Evolutionary conservation across 495 filamentous ascomycete species (phyloP).

Genomic region (Cudoniella acicularis): DNA sequence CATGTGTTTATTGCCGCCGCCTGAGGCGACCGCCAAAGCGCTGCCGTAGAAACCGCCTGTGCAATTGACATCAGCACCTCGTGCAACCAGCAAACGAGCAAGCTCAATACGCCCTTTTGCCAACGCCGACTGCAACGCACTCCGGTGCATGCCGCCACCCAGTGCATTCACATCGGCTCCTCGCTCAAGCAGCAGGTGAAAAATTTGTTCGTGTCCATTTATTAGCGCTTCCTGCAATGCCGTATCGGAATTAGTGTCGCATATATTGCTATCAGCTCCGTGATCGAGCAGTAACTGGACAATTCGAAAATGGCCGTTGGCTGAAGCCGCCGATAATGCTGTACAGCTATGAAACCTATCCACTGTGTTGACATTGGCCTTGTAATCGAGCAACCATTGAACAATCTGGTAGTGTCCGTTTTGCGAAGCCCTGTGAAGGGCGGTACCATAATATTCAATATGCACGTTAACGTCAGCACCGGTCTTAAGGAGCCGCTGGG

Average conservation of each 20-base stretch:
- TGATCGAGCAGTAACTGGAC: constrained; percentile 4
- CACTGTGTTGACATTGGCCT: background rate
- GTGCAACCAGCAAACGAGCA: constrained; percentile 22
- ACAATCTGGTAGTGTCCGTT: background rate
- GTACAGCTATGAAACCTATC: constrained; percentile 1
- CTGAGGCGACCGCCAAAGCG: constrained; percentile 27
- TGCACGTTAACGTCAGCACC: constrained; percentile 26
- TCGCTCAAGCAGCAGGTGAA: constrained; percentile 23
- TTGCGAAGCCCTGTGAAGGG: background rate
- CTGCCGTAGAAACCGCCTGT: constrained; percentile 13
- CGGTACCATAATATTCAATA: background rate
- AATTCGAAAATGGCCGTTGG: background rate
- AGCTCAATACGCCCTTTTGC: constrained; percentile 1
- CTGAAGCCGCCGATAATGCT: constrained; percentile 4
- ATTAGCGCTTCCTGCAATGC: constrained; percentile 25
- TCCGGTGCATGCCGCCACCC: constrained; percentile 7
- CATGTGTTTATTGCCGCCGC: constrained; percentile 17
- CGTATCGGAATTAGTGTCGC: constrained; percentile 12
- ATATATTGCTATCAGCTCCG: constrained; percentile 6
- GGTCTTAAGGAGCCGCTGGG: constrained; percentile 1
- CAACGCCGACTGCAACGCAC: constrained; percentile 25
- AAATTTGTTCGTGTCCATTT: constrained; percentile 8
- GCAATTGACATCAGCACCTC: constrained; percentile 20
- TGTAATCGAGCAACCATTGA: constrained; percentile 11
- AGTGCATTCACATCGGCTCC: constrained; percentile 19